Evolutionary conservation across 352 stramenopile species (phyloP), one percentile per base, ranked within the genome.

Genomic region (Globisporangium solare): DNA sequence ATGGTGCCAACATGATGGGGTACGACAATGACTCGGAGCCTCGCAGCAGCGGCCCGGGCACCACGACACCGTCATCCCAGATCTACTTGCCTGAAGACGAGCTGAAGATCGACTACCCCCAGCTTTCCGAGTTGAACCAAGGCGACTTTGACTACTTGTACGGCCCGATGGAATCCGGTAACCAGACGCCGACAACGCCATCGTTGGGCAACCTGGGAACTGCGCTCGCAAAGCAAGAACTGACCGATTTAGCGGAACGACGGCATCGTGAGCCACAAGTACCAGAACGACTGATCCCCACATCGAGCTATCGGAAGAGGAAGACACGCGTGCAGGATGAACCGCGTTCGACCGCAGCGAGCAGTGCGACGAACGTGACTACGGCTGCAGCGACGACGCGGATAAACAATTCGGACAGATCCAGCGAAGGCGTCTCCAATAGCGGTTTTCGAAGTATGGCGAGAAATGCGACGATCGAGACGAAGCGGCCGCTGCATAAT

Each of bases 141-240:
- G 67, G 66, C 22, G 82, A 92, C 48, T 64, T 92, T 52, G 79
- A 92, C 50, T 89, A 89, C 61, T 58, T 92, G 24, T 86, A 79
- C 55, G 77, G 73, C 10, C 56, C 79, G 8, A 84, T 89, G 52
- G 77, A 86, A 32, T 63, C 71, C 1, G 59, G 69, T 39, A 67
- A 67, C 7, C 64, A 69, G 22, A 81, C 73, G 0, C 68, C 76
- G 20, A 79, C 72, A 35, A 82, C 69, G n/a, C 71, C 74, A 22
- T 51, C 24, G 43, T 61, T 79, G 35, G 70, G 60, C 1, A 72
- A 63, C 8, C 64, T 58, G 0, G 54, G 47, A 17, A 64, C 53
- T 56, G 51, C 59, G 41, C 61, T 76, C 51, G 32, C 39, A n/a
- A 86, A 83, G 43, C 64, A 63, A 40, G 47, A 61, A 11, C 10